Base-by-base conservation (phyloP, 495 filamentous ascomycete genomes). In the Pseudomonodictys pantanalensis region DNA sequence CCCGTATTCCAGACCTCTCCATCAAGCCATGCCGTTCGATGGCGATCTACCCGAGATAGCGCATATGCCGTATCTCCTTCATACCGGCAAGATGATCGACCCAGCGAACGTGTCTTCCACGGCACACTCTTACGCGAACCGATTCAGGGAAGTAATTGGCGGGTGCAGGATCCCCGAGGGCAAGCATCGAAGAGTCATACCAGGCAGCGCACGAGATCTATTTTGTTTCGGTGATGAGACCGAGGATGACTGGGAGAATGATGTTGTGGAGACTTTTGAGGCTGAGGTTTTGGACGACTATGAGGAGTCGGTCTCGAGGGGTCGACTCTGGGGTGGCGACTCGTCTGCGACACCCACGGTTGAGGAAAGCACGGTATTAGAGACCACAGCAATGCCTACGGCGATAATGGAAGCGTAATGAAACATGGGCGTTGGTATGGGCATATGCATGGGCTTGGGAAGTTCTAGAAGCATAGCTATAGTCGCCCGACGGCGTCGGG, bases 171-270 rank as follows among this genome's bases (percentile, higher is more conserved):
- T 38, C 8, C 46, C 58, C 10, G 63, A 68, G 24, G 52, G 57
- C 18, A 62, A 65, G 42, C 52, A 54, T 5, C 55, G 68, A 8
- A 42, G 50, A 20, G 49, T 68, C 1, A n/a, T 22, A 9, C 25
- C 44, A 2, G 48, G 62, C 1, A 63, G 42, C 29, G 56, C 71
- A 41, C 62, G 63, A n/a, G 71, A 73, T 55, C 53, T 75, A 38
- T 75, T 73, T 41, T 75, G 72, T 46, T 66, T 70, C 39, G 65
- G 66, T 1, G 71, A 67, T 25, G 64, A 68, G 17, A 45, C 58
- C 18, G 65, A 69, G 26, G 29, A 65, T 11, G 67, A 65, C 41
- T 65, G 46, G 28, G 64, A 62, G 47, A 60, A 69, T 38, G 64
- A 67, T 29, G 50, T 29, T 28, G 39, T n/a, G 43, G 42, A 12